phyloP scores from a whole-genome alignment of 257 asterid species.

The Capsicum chinense region DNA sequence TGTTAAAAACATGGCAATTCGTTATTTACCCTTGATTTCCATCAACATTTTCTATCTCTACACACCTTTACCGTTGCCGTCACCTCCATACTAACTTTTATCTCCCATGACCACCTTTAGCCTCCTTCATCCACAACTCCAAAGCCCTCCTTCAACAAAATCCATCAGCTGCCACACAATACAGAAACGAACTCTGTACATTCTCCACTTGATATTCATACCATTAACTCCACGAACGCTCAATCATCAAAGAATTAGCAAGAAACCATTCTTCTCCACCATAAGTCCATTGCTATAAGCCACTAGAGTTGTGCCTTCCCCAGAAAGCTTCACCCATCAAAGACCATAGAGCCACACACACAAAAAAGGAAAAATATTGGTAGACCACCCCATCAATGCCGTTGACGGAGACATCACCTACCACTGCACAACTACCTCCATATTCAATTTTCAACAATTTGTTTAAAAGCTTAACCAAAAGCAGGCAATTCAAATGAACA shows the following conservation, averaged over 20 bases:
- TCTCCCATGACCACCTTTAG: not conserved
- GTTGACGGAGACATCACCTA: not conserved
- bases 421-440: not conserved
- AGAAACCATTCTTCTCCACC: not conserved
- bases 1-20: not conserved
- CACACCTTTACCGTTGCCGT: not conserved
- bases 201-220: not conserved
- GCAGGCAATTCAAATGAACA: not conserved
- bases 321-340: not conserved
- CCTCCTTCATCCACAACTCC: slow-evolving; percentile 1
- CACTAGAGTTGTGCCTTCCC: not conserved
- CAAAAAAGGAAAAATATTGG: not conserved
- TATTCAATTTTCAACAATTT: not conserved
- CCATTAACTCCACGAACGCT: not conserved
- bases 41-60: not conserved
- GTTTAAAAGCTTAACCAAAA: not conserved
- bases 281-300: not conserved
- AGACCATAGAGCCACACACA: not conserved
- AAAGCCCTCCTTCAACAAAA: not conserved
- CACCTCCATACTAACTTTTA: not conserved
- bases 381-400: not conserved
- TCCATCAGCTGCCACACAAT: not conserved
- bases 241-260: not conserved
- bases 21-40: not conserved
- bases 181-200: not conserved